Percentiles rank a stretch among this genome's conserved stretches.
These are phyloP conservation scores for Penicillium sp. DNA, from an alignment of 2,329 filamentous ascomycete genomes.

Conservation along the genomic window DNA sequence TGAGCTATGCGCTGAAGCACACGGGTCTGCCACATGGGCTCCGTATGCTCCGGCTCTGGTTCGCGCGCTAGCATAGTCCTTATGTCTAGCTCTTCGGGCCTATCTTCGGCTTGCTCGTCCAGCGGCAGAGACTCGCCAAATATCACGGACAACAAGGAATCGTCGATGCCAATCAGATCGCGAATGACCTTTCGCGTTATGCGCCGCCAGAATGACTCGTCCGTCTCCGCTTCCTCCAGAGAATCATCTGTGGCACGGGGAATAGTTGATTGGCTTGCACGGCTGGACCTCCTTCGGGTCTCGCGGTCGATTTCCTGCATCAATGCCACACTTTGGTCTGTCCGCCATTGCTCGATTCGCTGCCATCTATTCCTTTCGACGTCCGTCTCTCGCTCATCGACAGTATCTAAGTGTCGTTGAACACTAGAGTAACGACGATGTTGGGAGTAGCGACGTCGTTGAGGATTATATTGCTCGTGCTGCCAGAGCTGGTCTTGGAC, in stretches of 20 bases:
- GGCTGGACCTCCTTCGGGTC: conserved; percentile 56
- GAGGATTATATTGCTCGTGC: conserved; percentile 79
- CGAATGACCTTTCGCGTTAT: conserved; percentile 81
- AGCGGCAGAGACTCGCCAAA: conserved; percentile 71
- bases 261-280: conserved; percentile 21
- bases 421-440: conserved; percentile 53
- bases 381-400: conserved; percentile 53
- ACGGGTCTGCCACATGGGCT: conserved; percentile 52
- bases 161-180: conserved; percentile 87
- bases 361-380: conserved; percentile 69
- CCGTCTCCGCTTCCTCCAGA: conserved; percentile 50
- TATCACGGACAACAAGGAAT: conserved; percentile 74
- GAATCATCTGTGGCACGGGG: conserved; percentile 46
- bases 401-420: conserved; percentile 52
- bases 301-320: conserved; percentile 86
- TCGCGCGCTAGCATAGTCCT: conserved; percentile 32
- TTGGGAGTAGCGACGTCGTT: conserved; percentile 50
- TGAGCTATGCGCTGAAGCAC: conserved; percentile 78
- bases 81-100: conserved; percentile 35
- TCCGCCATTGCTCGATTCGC: conserved; percentile 84
- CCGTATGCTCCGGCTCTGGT: conserved; percentile 23
- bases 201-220: conserved; percentile 69
- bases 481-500: conserved; percentile 83
- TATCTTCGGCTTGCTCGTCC: conserved; percentile 12
- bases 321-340: conserved; percentile 82